Conservation (phyloP, 192 early-diverging fungal species). For the Coemansia javaensis region DNA sequence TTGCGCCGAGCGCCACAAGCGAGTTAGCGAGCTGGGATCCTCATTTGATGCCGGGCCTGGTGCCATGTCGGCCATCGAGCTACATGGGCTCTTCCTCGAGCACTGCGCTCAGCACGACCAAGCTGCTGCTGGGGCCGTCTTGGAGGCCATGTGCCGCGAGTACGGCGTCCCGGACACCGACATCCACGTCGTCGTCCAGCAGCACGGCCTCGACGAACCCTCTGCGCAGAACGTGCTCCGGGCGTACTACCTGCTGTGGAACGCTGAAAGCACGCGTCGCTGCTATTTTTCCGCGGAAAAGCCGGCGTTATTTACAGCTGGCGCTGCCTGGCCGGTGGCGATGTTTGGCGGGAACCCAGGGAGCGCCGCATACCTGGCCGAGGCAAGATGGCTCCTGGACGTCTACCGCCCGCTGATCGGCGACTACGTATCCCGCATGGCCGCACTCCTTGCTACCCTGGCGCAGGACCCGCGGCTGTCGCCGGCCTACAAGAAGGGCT, state of each 20-base stretch:
- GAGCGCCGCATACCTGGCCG: conserved; percentile 76
- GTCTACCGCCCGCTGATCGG: conserved; percentile 69
- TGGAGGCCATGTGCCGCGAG: conserved; percentile 1
- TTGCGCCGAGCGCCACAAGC: too few species aligned
- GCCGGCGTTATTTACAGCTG: conserved; percentile 33
- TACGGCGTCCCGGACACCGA: conserved; percentile 1
- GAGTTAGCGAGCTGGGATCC: too few species aligned
- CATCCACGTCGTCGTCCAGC: conserved; percentile 7
- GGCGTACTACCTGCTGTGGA: conserved; percentile 14
- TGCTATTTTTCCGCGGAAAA: neutral
- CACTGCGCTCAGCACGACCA: too few species aligned
- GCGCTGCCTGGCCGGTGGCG: conserved; percentile 60
- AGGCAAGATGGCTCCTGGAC: conserved; percentile 64
- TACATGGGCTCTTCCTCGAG: too few species aligned
- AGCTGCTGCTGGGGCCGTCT: neutral
- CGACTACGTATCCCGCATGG: conserved; percentile 67
- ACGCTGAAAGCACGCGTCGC: neutral
- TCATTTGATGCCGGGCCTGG: too few species aligned
- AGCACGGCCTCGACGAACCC: too few species aligned
- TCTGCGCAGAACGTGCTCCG: conserved; percentile 6
- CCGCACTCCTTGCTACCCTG: conserved; percentile 56
- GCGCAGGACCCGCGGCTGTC: conserved; percentile 52
- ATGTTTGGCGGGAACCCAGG: conserved; percentile 94
- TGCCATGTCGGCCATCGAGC: too few species aligned
- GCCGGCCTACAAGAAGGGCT: conserved; percentile 50